phyloP scores from a whole-genome alignment of 345 rosid species.

The Theobroma cacao region DNA sequence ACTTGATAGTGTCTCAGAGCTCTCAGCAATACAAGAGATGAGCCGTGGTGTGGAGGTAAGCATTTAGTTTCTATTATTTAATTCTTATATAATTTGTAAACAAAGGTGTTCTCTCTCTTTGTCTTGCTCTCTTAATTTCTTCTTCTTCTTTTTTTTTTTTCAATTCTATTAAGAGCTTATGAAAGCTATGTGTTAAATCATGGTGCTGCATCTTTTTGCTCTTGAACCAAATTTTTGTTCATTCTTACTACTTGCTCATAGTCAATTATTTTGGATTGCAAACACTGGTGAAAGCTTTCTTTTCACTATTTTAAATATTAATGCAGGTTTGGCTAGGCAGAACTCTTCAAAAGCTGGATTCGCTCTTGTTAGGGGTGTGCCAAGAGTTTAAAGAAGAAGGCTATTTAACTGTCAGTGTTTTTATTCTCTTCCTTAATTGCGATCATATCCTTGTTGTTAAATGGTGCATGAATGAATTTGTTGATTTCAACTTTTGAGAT shows the following conservation, averaged over 20 bases:
- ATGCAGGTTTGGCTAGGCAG: constrained; percentile 94
- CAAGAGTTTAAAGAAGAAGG: constrained; percentile 88
- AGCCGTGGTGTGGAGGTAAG: constrained; percentile 94
- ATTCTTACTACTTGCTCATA: constrained; percentile 3
- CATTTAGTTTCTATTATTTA: constrained; percentile 3
- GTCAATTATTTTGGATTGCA: not conserved
- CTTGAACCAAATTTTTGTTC: not conserved
- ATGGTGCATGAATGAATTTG: constrained; percentile 1
- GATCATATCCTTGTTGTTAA: not conserved
- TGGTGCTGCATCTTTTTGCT: not conserved
- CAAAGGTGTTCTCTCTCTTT: not conserved
- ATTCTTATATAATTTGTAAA: not conserved
- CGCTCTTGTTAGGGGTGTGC: constrained; percentile 91
- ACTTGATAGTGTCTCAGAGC: constrained; percentile 81
- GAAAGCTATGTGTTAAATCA: not conserved
- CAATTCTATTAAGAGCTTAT: not conserved
- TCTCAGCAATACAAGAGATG: constrained; percentile 92
- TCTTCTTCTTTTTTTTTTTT: no score
- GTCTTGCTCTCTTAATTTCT: not conserved
- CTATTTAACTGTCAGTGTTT: constrained; percentile 74
- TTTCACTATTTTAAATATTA: constrained; percentile 24
- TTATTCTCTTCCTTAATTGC: constrained; percentile 12
- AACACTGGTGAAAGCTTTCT: constrained; percentile 15
- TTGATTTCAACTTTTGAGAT: constrained; percentile 6
- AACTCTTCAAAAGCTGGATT: constrained; percentile 94